A percentile compares a stretch with the other conserved stretches of the same genome.
phyloP scores from a whole-genome alignment of 2,329 filamentous ascomycete genomes.

The Cyphellophora europaea region DNA sequence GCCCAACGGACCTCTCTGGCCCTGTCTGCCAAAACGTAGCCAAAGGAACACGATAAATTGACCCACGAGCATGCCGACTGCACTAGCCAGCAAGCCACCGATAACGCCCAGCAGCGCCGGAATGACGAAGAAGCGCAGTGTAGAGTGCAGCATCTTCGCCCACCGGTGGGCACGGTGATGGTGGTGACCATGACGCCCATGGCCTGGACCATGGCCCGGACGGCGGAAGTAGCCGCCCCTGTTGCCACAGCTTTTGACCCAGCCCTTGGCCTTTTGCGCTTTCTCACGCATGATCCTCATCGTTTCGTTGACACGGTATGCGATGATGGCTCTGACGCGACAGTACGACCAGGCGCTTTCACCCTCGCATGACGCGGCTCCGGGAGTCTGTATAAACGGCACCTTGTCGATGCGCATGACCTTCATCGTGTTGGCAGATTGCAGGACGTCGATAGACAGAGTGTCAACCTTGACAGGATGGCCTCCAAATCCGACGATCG shows the following conservation, averaged over 20 bases:
- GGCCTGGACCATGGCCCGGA: conserved; percentile 11
- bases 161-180: conserved; percentile 19
- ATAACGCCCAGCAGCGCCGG: conserved; percentile 35
- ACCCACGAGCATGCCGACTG: conserved; percentile 38
- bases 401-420: conserved; percentile 26
- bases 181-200: conserved; percentile 20
- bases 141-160: conserved; percentile 28
- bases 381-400: conserved; percentile 26
- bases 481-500: conserved; percentile 33
- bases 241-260: conserved; percentile 8
- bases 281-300: conserved; percentile 25
- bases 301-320: conserved; percentile 29
- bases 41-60: conserved; percentile 36
- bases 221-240: conserved; percentile 11
- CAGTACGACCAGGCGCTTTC: conserved; percentile 33
- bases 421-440: conserved; percentile 25
- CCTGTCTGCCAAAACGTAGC: conserved; percentile 23
- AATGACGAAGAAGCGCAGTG: conserved; percentile 35
- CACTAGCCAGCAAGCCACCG: conserved; percentile 35
- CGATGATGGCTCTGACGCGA: conserved; percentile 29
- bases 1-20: conserved; percentile 24
- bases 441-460: conserved; percentile 30
- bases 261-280: conserved; percentile 12
- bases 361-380: conserved; percentile 22
- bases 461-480: conserved; percentile 36